These are phyloP conservation scores for Podospora pseudocomata DNA, from an alignment of 495 filamentous ascomycete species.

Conservation along the genomic window DNA sequence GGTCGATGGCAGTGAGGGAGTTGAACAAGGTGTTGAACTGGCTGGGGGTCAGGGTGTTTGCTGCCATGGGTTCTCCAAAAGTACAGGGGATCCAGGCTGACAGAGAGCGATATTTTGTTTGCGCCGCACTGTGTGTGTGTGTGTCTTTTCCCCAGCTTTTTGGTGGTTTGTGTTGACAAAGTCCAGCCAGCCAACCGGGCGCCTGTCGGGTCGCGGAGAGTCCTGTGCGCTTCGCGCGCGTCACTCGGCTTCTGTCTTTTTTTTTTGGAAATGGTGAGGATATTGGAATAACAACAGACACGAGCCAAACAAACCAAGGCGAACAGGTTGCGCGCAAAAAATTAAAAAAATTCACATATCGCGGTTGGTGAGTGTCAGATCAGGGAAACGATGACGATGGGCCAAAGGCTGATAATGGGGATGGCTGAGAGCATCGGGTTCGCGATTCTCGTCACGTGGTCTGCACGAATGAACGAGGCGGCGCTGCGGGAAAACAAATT, in stretches of 20 bases:
- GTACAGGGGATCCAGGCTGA: background rate
- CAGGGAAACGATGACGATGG: background rate
- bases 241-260: background rate
- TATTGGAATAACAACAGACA: background rate
- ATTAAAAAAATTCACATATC: background rate
- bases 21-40: conserved; percentile 29
- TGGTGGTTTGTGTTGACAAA: background rate
- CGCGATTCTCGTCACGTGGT: conserved; percentile 30
- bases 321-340: background rate
- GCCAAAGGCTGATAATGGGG: background rate
- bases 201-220: conserved; percentile 4
- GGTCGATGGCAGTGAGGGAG: conserved; percentile 34
- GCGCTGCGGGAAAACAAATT: conserved; percentile 29
- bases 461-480: conserved; percentile 28
- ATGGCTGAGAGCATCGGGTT: conserved; percentile 8
- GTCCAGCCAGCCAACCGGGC: background rate
- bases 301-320: background rate
- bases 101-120: background rate
- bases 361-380: background rate
- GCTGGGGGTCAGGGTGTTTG: conserved; percentile 16
- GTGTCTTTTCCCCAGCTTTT: background rate
- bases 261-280: background rate
- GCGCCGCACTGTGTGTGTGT: conserved; percentile 1
- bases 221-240: conserved; percentile 6
- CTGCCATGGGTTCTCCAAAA: conserved; percentile 23